Percentiles rank a stretch among this genome's conserved stretches.
Conservation (phyloP, 1,139 yeast species). For the Sugiyamaella japonica region DNA sequence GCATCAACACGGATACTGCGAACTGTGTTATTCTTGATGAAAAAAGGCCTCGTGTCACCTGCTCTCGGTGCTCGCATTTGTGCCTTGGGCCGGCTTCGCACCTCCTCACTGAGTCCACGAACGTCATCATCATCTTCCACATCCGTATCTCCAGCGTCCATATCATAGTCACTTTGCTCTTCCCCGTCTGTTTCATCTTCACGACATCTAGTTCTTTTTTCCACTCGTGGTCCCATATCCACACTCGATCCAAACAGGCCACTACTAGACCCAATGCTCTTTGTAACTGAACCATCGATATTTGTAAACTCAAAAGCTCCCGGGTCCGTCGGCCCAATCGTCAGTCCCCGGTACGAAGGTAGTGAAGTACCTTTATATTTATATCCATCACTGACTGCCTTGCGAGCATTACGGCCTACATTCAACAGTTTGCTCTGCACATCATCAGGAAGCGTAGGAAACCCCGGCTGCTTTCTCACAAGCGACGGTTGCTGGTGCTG, state of each 20-base stretch:
- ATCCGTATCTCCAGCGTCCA: conserved; percentile 29
- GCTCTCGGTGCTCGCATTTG: conserved; percentile 6
- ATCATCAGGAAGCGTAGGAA: conserved; percentile 33
- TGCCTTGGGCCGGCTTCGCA: conserved; percentile 3
- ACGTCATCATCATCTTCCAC: conserved; percentile 31
- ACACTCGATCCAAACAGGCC: conserved; percentile 8
- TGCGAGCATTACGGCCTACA: conserved; percentile 38
- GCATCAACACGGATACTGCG: background rate
- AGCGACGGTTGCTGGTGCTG: conserved; percentile 14
- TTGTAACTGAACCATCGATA: conserved; percentile 22
- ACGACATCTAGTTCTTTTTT: conserved; percentile 22
- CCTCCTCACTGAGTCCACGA: background rate
- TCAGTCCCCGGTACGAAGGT: conserved; percentile 32
- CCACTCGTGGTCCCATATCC: background rate
- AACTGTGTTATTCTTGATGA: background rate
- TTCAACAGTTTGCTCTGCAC: conserved; percentile 32
- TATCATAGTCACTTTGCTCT: conserved; percentile 27
- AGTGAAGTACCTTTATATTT: conserved; percentile 27
- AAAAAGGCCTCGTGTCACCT: background rate
- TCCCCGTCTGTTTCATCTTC: conserved; percentile 25
- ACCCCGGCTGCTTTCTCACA: conserved; percentile 18
- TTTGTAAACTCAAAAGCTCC: conserved; percentile 21
- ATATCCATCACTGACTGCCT: conserved; percentile 38
- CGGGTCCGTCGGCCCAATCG: conserved; percentile 27
- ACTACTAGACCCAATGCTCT: conserved; percentile 24